Evolutionary conservation across 2,329 filamentous ascomycete genomes (phyloP).

Genomic region (Tympanopsis confertula): DNA sequence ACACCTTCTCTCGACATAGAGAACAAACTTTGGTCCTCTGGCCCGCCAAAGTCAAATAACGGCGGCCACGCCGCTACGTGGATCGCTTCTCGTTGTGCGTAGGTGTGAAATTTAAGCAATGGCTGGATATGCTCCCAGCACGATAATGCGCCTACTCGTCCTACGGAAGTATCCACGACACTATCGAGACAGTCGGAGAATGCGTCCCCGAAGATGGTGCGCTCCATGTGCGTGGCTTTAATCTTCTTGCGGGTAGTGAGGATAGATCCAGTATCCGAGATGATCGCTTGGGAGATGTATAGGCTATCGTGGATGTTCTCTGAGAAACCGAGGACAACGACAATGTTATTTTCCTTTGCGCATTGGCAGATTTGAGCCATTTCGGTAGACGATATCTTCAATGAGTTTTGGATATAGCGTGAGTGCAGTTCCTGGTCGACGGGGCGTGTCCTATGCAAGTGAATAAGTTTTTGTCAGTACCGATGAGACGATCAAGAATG

Average conservation of each 20-base stretch:
- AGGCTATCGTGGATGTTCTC: not conserved
- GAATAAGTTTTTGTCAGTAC: not conserved
- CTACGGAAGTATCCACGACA: not conserved
- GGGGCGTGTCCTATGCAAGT: conserved; percentile 13
- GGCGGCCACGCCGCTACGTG: not conserved
- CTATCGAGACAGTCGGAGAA: not conserved
- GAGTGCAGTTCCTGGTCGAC: conserved; percentile 16
- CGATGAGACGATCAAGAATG: not conserved
- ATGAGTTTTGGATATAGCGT: conserved; percentile 12
- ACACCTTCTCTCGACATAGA: not conserved
- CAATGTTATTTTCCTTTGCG: not conserved
- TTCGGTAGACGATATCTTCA: not conserved
- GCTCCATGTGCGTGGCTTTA: not conserved
- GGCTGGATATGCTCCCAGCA: not conserved
- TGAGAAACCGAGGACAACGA: not conserved
- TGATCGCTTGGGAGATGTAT: not conserved
- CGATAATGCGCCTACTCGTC: not conserved
- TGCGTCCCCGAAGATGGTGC: not conserved
- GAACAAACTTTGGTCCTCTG: no score
- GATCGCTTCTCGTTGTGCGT: not conserved
- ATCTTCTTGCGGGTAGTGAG: not conserved
- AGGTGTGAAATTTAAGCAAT: not conserved
- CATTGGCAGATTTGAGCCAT: not conserved
- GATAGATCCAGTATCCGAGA: not conserved
- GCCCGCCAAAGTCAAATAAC: not conserved